phyloP scores from a whole-genome alignment of 2,329 filamentous ascomycete species.

The Orbilia quercus region DNA sequence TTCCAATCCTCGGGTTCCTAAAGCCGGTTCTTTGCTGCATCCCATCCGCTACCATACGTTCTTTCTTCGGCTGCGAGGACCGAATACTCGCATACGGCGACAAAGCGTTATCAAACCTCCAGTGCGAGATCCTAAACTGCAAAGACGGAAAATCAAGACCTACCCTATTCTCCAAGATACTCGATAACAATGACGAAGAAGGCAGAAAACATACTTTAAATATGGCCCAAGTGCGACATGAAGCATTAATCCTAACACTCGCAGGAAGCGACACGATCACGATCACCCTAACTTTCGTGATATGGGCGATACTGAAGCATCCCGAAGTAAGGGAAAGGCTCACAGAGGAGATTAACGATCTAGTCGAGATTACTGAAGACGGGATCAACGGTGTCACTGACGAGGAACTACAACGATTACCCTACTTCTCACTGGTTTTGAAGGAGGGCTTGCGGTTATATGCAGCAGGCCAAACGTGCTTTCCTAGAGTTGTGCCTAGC shows the following conservation, averaged over 20 bases:
- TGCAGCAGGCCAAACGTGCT: slow-evolving; percentile 2
- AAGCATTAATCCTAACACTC: slow-evolving; percentile 8
- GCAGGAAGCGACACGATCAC: slow-evolving; percentile 11
- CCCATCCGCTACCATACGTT: slow-evolving; percentile 16
- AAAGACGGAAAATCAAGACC: slow-evolving; percentile 15
- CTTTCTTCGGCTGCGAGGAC: slow-evolving; percentile 10
- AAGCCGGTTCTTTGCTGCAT: not conserved
- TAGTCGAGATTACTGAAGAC: too few relatives aligned
- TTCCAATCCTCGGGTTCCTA: not conserved
- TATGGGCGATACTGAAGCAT: slow-evolving; percentile 15
- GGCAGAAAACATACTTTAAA: slow-evolving; percentile 11
- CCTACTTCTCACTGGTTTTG: slow-evolving; percentile 13
- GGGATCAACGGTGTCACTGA: slow-evolving; percentile 4
- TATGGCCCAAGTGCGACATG: not conserved
- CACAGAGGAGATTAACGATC: slow-evolving; percentile 1
- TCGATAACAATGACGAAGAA: slow-evolving; percentile 22
- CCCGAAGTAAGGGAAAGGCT: slow-evolving; percentile 8
- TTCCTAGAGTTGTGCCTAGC: slow-evolving; percentile 17
- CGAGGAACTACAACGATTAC: slow-evolving; percentile 21
- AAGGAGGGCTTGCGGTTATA: slow-evolving; percentile 34
- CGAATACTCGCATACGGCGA: slow-evolving; percentile 4
- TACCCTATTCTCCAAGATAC: slow-evolving; percentile 16
- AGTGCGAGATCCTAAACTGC: slow-evolving; percentile 10
- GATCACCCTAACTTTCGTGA: not conserved
- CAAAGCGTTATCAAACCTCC: slow-evolving; percentile 1